Base-by-base conservation (phyloP, 495 filamentous ascomycete genomes). In the Lichenothelia convexa region DNA sequence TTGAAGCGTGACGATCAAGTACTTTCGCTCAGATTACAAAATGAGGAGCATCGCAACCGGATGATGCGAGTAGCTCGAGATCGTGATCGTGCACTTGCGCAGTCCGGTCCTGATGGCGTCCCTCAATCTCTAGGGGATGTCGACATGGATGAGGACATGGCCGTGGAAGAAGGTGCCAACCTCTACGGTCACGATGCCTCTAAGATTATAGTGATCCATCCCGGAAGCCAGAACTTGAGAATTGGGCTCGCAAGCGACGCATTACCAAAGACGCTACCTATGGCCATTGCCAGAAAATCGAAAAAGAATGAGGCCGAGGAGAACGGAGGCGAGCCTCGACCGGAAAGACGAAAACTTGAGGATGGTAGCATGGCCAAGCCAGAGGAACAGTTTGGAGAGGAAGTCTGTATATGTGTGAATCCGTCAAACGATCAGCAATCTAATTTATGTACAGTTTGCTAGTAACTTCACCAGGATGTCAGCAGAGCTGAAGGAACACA, bases 1-100 rank as follows among this genome's bases (percentile, higher is more conserved):
- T 79, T 95, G 49, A 97, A 97, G 64, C 73, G 91, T 47, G 89
- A 97, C 57, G 89, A 97, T 45, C 89, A 97, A 60, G 78, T 85
- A 38, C 71, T 95, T 30, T 81, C 86, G 1, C 71, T 84, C 47
- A 73, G 89, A 37, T 62, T 92, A 4, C 84, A 89, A 46, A 75
- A 72, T 53, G 86, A 94, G 50, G 82, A 83, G 39, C 72, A 68
- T 30, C 63, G 80, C 30, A 80, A 83, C 30, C 65, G 70, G 21
- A 78, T 93, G 60, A 71, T 82, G 12, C 78, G 78, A 50, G 78
- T 65, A 30, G 85, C 85, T 2, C 83, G 84, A 49, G 84, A 94
- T 45, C 70, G 71, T 36, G 86, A 94, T 45, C 72, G 85, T 39
- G 81, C 80, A 18, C 68, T 87, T 23, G 82, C 84, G 37, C 72